Conservation (phyloP, 768 basidiomycete genomes). For the Kwoniella sp. region DNA sequence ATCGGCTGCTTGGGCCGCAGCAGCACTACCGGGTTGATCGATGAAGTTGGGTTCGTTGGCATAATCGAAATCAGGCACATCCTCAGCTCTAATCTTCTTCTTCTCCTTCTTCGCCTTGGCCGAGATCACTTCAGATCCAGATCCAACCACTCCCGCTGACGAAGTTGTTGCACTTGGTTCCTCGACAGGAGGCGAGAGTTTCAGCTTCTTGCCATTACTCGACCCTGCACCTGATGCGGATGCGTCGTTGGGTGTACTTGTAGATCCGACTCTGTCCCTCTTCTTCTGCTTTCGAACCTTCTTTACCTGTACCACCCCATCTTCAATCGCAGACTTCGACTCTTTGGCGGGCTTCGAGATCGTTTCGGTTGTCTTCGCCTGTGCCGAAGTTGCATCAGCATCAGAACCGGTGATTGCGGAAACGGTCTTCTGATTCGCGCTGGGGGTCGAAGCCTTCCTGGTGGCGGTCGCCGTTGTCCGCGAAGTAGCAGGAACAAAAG, state of each 20-base stretch:
- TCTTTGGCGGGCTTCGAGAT: not conserved
- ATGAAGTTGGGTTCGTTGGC: constrained; percentile 69
- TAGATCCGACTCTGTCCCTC: constrained; percentile 58
- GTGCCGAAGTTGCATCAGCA: not conserved
- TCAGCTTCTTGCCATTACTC: constrained; percentile 30
- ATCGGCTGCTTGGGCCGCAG: not conserved
- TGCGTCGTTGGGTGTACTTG: constrained; percentile 12
- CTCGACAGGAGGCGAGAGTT: constrained; percentile 10
- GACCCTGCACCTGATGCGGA: not conserved
- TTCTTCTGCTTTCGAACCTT: constrained; percentile 67
- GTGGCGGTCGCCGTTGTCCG: constrained; percentile 56
- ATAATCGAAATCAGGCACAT: constrained; percentile 71
- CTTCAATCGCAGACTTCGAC: constrained; percentile 58
- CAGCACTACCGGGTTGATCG: constrained; percentile 58
- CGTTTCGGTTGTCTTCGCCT: not conserved
- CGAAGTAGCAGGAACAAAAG: constrained; percentile 72
- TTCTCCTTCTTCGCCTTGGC: constrained; percentile 18
- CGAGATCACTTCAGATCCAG: not conserved
- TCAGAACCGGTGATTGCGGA: not conserved
- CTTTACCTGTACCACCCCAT: constrained; percentile 73
- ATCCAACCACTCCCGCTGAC: constrained; percentile 1
- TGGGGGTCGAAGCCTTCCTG: not conserved
- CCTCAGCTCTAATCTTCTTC: constrained; percentile 29
- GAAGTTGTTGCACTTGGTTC: constrained; percentile 19
- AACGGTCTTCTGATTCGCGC: not conserved